Evolutionary conservation across 2,329 filamentous ascomycete species (phyloP).

Genomic region (Penicillium expansum): DNA sequence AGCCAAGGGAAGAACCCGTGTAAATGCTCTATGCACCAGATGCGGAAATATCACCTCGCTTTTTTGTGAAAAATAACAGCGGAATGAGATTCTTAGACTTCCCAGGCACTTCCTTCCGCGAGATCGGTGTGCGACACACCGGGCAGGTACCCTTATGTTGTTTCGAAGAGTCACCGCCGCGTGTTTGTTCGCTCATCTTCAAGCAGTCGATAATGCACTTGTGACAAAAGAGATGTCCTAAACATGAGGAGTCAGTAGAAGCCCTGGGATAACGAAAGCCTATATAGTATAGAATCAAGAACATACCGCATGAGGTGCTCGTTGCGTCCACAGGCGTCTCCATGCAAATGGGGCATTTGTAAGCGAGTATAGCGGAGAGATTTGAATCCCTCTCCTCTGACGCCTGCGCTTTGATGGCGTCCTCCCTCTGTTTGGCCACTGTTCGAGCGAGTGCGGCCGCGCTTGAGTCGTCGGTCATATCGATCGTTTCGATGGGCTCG

Average conservation of each 20-base stretch:
- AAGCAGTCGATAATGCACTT: slow-evolving; percentile 61
- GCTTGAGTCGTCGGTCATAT: slow-evolving; percentile 49
- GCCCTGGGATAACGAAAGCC: neutral
- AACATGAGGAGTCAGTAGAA: slow-evolving; percentile 9
- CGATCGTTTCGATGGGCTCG: slow-evolving; percentile 48
- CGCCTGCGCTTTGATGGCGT: neutral
- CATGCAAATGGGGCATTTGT: slow-evolving; percentile 64
- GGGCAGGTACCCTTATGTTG: slow-evolving; percentile 44
- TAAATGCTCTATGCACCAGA: neutral
- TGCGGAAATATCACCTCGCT: neutral
- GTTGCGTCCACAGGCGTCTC: slow-evolving; percentile 60
- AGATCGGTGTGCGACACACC: slow-evolving; percentile 44
- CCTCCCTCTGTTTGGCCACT: slow-evolving; percentile 47
- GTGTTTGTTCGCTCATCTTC: slow-evolving; percentile 52
- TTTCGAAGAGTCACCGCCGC: slow-evolving; percentile 29
- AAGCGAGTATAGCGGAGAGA: slow-evolving; percentile 44
- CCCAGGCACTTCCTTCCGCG: slow-evolving; percentile 37
- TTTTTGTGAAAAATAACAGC: slow-evolving; percentile 29
- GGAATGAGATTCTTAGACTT: slow-evolving; percentile 39
- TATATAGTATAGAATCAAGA: neutral
- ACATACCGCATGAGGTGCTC: slow-evolving; percentile 58
- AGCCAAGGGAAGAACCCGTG: too few species aligned
- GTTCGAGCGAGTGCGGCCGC: slow-evolving; percentile 43
- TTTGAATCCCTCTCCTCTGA: neutral
- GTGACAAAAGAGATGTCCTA: slow-evolving; percentile 64